These are phyloP conservation scores for Isatis tinctoria DNA, from an alignment of 345 rosid genomes.

Conservation along the genomic window DNA sequence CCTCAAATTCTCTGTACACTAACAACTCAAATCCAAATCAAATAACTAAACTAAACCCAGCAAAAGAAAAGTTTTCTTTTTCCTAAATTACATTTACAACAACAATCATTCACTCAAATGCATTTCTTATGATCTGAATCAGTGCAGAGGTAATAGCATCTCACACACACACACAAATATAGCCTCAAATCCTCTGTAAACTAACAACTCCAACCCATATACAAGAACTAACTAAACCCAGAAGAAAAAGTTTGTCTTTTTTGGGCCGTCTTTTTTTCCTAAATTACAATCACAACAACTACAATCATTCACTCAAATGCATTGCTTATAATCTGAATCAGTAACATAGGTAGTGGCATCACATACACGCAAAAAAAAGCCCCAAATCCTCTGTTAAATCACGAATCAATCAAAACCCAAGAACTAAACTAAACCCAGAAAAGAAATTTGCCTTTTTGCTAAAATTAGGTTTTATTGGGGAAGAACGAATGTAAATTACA, in stretches of 20 bases:
- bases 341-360: too few species aligned
- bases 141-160: too few species aligned
- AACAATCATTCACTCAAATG: too few species aligned
- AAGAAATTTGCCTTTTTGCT: background rate
- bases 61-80: background rate
- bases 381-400: too few species aligned
- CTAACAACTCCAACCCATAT: background rate
- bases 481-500: conserved; percentile 32
- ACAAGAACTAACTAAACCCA: background rate
- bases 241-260: too few species aligned
- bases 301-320: too few species aligned
- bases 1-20: background rate
- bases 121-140: too few species aligned
- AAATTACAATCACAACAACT: background rate
- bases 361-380: background rate
- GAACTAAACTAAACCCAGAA: background rate
- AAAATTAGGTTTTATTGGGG: background rate
- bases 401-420: background rate
- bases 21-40: background rate
- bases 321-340: too few species aligned
- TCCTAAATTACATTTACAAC: background rate
- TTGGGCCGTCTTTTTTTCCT: too few species aligned
- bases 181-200: background rate
- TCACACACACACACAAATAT: too few species aligned
- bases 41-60: background rate